Evolutionary conservation across 345 rosid species (phyloP).

Genomic region (Euphorbia tirucalli): DNA sequence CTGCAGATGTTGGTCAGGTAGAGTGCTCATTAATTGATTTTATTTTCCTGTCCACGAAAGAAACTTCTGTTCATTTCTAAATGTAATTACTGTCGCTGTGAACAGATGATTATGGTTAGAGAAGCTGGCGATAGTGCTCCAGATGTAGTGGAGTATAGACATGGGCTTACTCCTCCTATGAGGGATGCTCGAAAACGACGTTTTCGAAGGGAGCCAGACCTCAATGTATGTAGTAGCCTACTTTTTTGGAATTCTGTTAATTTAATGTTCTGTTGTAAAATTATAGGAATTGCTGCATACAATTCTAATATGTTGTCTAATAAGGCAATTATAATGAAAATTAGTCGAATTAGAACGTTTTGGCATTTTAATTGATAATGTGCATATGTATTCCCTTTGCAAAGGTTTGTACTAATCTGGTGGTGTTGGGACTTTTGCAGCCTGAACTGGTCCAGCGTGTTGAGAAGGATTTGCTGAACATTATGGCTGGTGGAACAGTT

Average conservation of each 20-base stretch:
- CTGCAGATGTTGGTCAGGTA: conserved; percentile 94
- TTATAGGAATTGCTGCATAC: neutral
- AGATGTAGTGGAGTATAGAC: conserved; percentile 77
- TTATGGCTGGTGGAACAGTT: conserved; percentile 82
- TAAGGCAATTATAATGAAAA: neutral
- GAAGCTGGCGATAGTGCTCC: conserved; percentile 76
- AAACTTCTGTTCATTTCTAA: neutral
- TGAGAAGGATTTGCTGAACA: conserved; percentile 82
- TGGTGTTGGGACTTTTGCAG: conserved; percentile 44
- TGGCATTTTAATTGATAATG: neutral
- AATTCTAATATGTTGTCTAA: neutral
- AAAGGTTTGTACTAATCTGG: conserved; percentile 16
- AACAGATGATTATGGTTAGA: conserved; percentile 94
- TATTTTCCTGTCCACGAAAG: neutral
- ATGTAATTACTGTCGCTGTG: conserved; percentile 8
- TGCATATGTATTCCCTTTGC: neutral
- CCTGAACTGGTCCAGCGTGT: conserved; percentile 95
- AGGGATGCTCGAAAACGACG: conserved; percentile 97
- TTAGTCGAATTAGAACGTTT: neutral
- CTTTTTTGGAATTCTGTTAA: neutral
- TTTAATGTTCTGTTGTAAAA: neutral
- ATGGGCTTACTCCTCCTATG: conserved; percentile 96
- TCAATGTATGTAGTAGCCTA: conserved; percentile 55
- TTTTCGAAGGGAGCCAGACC: conserved; percentile 95
- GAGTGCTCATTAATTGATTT: neutral